These are phyloP conservation scores for Phytopythium boreale DNA, from an alignment of 352 stramenopile genomes.

Conservation along the genomic window DNA sequence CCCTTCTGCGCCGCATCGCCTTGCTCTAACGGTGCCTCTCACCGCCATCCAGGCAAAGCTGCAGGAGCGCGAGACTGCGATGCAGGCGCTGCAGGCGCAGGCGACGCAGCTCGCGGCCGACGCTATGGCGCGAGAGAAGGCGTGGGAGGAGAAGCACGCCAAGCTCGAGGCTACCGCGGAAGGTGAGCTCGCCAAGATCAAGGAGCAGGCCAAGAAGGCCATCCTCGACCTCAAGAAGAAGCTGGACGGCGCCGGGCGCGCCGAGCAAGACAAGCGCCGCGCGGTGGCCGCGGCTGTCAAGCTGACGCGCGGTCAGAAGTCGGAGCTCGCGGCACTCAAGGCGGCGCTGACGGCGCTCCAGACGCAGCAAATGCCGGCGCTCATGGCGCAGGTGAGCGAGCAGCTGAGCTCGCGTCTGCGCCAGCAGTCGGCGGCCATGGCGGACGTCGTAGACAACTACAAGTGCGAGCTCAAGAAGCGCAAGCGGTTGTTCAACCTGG, in stretches of 20 bases:
- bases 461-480: constrained; percentile 86
- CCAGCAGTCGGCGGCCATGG: constrained; percentile 76
- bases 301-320: constrained; percentile 57
- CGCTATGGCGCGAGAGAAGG: constrained; percentile 38
- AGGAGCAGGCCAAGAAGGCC: constrained; percentile 86
- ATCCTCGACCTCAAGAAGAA: constrained; percentile 83
- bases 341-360: constrained; percentile 38
- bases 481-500: constrained; percentile 93
- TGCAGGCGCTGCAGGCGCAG: constrained; percentile 33
- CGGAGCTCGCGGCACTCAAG: constrained; percentile 47
- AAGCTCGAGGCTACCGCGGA: constrained; percentile 81
- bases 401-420: constrained; percentile 71
- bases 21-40: neutral
- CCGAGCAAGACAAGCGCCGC: constrained; percentile 51
- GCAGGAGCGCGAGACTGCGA: constrained; percentile 30
- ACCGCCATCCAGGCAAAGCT: constrained; percentile 28
- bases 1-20: too few species aligned
- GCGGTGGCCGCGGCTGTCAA: constrained; percentile 33
- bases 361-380: constrained; percentile 52
- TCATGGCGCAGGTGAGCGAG: constrained; percentile 67
- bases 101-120: constrained; percentile 54
- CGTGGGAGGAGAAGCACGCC: constrained; percentile 62
- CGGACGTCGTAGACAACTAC: constrained; percentile 87
- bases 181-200: constrained; percentile 75
- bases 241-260: constrained; percentile 57